Percentiles rank a stretch among this genome's conserved stretches.
Evolutionary conservation across 176 grass and related monocot genomes (phyloP).

Genomic region (Triticum monococcum): DNA sequence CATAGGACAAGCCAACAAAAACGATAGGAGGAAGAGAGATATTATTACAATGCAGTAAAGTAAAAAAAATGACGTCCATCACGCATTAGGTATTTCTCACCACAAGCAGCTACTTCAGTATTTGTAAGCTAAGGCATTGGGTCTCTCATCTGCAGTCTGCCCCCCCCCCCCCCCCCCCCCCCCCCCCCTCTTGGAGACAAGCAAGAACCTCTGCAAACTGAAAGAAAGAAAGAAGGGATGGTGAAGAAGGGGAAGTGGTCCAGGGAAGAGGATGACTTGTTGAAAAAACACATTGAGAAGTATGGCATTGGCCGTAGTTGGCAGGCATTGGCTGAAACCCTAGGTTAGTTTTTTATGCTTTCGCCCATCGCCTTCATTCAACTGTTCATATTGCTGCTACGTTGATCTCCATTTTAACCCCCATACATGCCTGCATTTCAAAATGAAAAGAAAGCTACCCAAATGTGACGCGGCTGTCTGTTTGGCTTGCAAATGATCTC

Average conservation of each 20-base stretch:
- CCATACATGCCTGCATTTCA: not conserved
- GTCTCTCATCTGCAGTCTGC: conserved; percentile 11
- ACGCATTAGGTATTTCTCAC: conserved; percentile 35
- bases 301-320: conserved; percentile 46
- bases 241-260: conserved; percentile 54
- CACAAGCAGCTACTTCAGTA: not conserved
- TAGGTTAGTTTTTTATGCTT: conserved; percentile 32
- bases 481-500: conserved; percentile 9
- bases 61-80: not conserved
- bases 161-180: conserved; percentile 31
- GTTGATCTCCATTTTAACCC: not conserved
- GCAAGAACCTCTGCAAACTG: conserved; percentile 4
- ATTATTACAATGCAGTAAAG: conserved; percentile 29
- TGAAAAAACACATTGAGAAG: conserved; percentile 38
- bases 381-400: not conserved
- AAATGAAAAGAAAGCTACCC: not conserved
- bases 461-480: not conserved
- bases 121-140: conserved; percentile 18
- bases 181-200: conserved; percentile 34
- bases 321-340: conserved; percentile 42
- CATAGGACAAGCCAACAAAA: conserved; percentile 39
- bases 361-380: not conserved
- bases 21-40: conserved; percentile 21
- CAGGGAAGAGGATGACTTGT: conserved; percentile 38
- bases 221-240: not conserved